Base-by-base conservation (phyloP, 2,329 filamentous ascomycete genomes). In the Xylariaceae sp. region DNA sequence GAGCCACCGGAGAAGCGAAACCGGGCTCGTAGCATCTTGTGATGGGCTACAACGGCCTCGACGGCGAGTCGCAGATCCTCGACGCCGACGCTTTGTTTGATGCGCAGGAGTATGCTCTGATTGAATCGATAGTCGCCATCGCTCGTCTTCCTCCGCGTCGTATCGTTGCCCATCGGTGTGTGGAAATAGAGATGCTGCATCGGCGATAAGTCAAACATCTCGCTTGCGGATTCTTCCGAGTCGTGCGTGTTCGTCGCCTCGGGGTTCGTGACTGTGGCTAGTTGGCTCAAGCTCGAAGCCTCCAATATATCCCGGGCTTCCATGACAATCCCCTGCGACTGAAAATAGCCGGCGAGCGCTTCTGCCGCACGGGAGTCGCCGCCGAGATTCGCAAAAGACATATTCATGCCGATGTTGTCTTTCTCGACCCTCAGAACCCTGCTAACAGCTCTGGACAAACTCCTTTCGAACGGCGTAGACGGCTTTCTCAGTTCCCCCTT, bases 161-260 rank as follows among this genome's bases (percentile, higher is more conserved):
- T 59, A 52, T 74, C 69, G 1, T 71, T 73, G 3, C 76, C 76
- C 68, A 80, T 76, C 1, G 72, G 69, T 0, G 78, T 80, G 62
- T 79, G 73, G 55, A 83, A 82, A 65, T 80, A 81, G 3, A 83
- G 72, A 57, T 78, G 77, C 68, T 83, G 81, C 76, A 82, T 82
- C 2, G 80, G 76, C 0, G 80, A 79, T 8, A 83, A 73, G 8
- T 77, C 76, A 62, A 81, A 82, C 37, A 61, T 71, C 17, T 75
- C 74, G 7, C 66, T 57, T 1, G 66, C 67, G 44, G 74, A 66
- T 23, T 74, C 75, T 37, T 69, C 71, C 64, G 73, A 72, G 15
- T 69, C 67, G 11, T 69, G 68, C 2, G 66, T 67, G 50, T 72
- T 60, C 8, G 67, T 66, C 4, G 69, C 71, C 10, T 70, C 71